A percentile compares a stretch with the other conserved stretches of the same genome.
These are phyloP conservation scores for Cavenderia fasciculata DNA, from an alignment of 78 protist genomes.

Conservation along the genomic window DNA sequence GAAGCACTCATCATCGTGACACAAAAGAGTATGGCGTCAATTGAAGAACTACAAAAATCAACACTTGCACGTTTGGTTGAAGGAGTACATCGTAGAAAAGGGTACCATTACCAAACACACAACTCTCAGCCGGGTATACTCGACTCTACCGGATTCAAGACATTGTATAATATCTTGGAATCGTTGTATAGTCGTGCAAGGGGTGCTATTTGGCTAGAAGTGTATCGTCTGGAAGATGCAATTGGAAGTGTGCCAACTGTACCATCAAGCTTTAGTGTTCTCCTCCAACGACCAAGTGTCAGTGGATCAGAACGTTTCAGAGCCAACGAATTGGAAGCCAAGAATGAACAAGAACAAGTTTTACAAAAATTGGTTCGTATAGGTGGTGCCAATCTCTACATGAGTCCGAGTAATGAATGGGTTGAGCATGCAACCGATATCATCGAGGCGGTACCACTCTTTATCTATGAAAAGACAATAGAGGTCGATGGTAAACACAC, in stretches of 20 bases:
- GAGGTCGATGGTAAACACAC: slow-evolving; percentile 17
- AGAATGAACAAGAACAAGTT: slow-evolving; percentile 64
- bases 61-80: background rate
- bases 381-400: slow-evolving; percentile 70
- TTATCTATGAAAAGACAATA: slow-evolving; percentile 59
- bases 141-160: background rate
- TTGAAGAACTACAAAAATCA: slow-evolving; percentile 17
- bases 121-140: background rate
- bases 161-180: slow-evolving; percentile 9
- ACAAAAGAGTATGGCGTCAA: background rate
- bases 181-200: background rate
- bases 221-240: background rate
- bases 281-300: slow-evolving; percentile 46
- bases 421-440: slow-evolving; percentile 70
- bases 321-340: slow-evolving; percentile 61
- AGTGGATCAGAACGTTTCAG: slow-evolving; percentile 58
- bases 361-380: slow-evolving; percentile 63
- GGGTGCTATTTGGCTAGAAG: background rate
- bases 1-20: slow-evolving; percentile 37
- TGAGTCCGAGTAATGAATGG: slow-evolving; percentile 69
- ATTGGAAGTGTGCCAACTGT: background rate
- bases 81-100: slow-evolving; percentile 13
- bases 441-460: slow-evolving; percentile 77
- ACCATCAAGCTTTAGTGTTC: slow-evolving; percentile 12
- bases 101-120: background rate